These are phyloP conservation scores for Inosperma sp. DNA, from an alignment of 768 basidiomycete species.

Conservation along the genomic window DNA sequence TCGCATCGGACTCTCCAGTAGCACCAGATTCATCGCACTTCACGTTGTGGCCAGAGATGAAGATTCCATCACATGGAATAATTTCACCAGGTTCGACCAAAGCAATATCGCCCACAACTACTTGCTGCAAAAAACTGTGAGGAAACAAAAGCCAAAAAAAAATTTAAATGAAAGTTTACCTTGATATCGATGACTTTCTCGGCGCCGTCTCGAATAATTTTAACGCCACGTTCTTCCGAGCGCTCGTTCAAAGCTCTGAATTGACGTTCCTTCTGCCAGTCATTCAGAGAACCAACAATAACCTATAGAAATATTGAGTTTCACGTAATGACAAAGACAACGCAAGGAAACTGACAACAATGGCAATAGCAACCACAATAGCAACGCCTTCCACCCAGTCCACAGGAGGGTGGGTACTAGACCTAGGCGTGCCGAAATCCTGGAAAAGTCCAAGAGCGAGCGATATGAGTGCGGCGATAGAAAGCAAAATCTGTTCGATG, in stretches of 20 bases:
- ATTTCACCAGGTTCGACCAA: slow-evolving; percentile 94
- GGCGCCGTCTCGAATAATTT: slow-evolving; percentile 68
- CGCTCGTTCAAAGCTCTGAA: slow-evolving; percentile 90
- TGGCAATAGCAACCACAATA: slow-evolving; percentile 69
- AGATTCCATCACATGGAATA: slow-evolving; percentile 93
- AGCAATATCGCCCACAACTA: slow-evolving; percentile 92
- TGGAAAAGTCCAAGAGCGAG: slow-evolving; percentile 93
- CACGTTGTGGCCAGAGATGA: slow-evolving; percentile 88
- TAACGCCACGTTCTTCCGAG: slow-evolving; percentile 90
- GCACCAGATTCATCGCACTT: slow-evolving; percentile 95
- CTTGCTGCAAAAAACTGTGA: slow-evolving; percentile 49
- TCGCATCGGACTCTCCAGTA: slow-evolving; percentile 95
- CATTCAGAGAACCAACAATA: slow-evolving; percentile 89
- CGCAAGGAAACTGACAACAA: slow-evolving; percentile 53
- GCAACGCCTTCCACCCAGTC: slow-evolving; percentile 97
- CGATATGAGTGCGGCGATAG: slow-evolving; percentile 89
- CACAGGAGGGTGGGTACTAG: slow-evolving; percentile 64
- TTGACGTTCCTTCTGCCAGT: slow-evolving; percentile 98
- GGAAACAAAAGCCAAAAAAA: slow-evolving; percentile 4
- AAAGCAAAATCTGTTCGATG: slow-evolving; percentile 66
- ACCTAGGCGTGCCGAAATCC: slow-evolving; percentile 72
- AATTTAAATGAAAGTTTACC: no score
- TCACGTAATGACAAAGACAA: background rate
- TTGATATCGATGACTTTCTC: slow-evolving; percentile 80
- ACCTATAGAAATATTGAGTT: slow-evolving; percentile 40